Base-by-base conservation (phyloP, 345 rosid species). In the Hevea brasiliensis region DNA sequence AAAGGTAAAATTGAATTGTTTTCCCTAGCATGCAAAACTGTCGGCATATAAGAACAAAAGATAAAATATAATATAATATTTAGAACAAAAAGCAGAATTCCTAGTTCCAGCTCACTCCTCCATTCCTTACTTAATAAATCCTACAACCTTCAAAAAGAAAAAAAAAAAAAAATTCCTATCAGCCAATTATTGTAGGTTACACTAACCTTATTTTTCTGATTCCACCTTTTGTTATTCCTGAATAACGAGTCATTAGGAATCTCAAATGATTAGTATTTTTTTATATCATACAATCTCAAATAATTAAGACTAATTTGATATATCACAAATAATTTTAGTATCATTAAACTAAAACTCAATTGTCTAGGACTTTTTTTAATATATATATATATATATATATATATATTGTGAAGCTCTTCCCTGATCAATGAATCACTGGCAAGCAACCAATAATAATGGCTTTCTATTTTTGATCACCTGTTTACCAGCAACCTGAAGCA, bases 221-320 rank as follows among this genome's bases (percentile, higher is more conserved):
- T n/a, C n/a, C n/a, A n/a, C n/a, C n/a, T n/a, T n/a, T n/a, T n/a
- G n/a, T n/a, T n/a, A n/a, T n/a, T n/a, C n/a, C n/a, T n/a, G 17
- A 47, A 65, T 13, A 68, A 15, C n/a, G n/a, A n/a, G n/a, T 57
- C 26, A 57, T 41, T 24, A 57, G 53, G 73, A 70, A 70, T 70
- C 73, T 40, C 65, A 70, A 70, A 70, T 70, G 73, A 70, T 70
- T 70, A 45, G 41, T 23, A 13, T 40, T n/a, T 24, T 7, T 24
- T 58, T 32, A 32, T 29, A 11, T 35, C n/a, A n/a, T n/a, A n/a
- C n/a, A n/a, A n/a, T n/a, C n/a, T n/a, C n/a, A n/a, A n/a, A n/a
- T n/a, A n/a, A n/a, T n/a, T n/a, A n/a, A n/a, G n/a, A n/a, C n/a
- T n/a, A n/a, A n/a, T n/a, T n/a, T n/a, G n/a, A n/a, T n/a, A n/a